Conservation (phyloP, 805 yeast species). For the Candida pini region DNA sequence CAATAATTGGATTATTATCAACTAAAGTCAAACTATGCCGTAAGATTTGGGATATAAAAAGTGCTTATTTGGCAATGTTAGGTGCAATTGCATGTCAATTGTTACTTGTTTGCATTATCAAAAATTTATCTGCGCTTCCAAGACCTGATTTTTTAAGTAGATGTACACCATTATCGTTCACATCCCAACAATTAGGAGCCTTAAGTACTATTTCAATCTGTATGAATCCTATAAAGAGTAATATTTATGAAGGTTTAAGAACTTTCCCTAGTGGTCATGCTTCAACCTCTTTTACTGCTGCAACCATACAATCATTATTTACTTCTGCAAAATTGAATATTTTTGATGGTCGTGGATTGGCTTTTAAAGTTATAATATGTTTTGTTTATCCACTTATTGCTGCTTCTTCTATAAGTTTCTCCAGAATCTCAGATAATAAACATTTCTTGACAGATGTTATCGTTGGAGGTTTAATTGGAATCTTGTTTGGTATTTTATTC, state of each 20-base stretch:
- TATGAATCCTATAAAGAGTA: constrained; percentile 29
- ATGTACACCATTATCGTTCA: constrained; percentile 36
- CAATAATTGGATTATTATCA: constrained; percentile 15
- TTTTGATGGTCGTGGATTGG: constrained; percentile 32
- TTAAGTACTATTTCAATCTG: constrained; percentile 44
- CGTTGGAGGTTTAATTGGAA: constrained; percentile 35
- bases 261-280: constrained; percentile 59
- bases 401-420: constrained; percentile 32
- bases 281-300: constrained; percentile 43
- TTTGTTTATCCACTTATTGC: constrained; percentile 30
- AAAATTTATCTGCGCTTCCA: constrained; percentile 43
- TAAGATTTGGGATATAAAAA: constrained; percentile 37
- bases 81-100: constrained; percentile 36
- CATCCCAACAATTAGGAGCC: constrained; percentile 26
- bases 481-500: constrained; percentile 26
- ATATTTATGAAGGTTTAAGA: constrained; percentile 46
- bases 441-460: constrained; percentile 37
- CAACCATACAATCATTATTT: constrained; percentile 32
- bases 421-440: constrained; percentile 44
- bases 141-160: constrained; percentile 50
- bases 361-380: constrained; percentile 28
- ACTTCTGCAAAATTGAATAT: constrained; percentile 30
- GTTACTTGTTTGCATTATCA: constrained; percentile 36
- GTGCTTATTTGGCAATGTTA: constrained; percentile 30
- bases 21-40: constrained; percentile 16